These are phyloP conservation scores for Tuber indicum DNA, from an alignment of 495 filamentous ascomycete species.

Conservation along the genomic window DNA sequence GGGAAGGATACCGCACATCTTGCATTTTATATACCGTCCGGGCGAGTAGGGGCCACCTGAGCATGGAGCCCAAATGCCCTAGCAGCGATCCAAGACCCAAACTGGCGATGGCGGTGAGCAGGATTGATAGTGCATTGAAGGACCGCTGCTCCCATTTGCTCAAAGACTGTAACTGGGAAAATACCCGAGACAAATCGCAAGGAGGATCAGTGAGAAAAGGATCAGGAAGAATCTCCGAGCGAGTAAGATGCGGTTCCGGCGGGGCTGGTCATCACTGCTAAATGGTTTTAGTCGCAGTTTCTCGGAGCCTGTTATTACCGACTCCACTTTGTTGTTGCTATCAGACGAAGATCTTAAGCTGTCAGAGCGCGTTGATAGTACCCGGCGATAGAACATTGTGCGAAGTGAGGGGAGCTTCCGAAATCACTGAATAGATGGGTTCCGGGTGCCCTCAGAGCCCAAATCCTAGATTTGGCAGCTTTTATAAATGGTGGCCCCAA, in stretches of 20 bases:
- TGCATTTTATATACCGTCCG: background rate
- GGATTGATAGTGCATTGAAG: background rate
- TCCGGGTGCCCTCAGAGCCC: background rate
- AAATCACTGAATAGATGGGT: background rate
- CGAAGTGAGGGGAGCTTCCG: background rate
- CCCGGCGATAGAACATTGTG: background rate
- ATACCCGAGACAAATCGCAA: background rate
- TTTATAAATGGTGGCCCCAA: background rate
- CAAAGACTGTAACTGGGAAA: background rate
- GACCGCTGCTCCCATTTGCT: background rate
- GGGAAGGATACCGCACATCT: background rate
- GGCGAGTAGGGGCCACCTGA: background rate
- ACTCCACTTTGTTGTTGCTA: background rate
- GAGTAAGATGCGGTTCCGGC: background rate
- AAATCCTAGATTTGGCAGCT: background rate
- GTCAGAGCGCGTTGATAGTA: background rate
- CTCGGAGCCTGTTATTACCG: background rate
- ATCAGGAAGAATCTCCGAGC: background rate
- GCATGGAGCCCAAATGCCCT: background rate
- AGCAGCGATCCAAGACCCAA: background rate
- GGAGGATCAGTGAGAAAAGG: background rate
- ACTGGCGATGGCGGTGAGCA: background rate
- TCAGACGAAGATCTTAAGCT: background rate
- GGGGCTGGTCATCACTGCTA: background rate
- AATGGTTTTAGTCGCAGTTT: background rate